These are phyloP conservation scores for Lanmaoa pseudosensibilis DNA, from an alignment of 768 basidiomycete species.

Conservation along the genomic window DNA sequence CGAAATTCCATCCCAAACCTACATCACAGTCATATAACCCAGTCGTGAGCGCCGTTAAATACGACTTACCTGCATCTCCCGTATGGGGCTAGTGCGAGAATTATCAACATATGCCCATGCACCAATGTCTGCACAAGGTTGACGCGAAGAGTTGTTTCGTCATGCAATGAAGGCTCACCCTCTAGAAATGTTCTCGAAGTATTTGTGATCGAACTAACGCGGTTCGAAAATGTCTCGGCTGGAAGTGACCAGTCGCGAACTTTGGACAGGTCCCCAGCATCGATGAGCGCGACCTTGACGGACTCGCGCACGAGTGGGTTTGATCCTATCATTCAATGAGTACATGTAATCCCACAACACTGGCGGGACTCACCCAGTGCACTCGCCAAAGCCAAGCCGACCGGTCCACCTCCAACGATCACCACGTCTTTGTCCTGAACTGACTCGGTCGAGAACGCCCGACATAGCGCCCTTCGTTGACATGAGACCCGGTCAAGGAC, in stretches of 20 bases:
- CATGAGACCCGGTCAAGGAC: slow-evolving; percentile 1
- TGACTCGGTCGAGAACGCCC: slow-evolving; percentile 20
- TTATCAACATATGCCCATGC: slow-evolving; percentile 80
- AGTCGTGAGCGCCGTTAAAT: not conserved
- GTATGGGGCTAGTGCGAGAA: slow-evolving; percentile 65
- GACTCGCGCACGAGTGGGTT: slow-evolving; percentile 50
- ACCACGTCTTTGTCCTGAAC: slow-evolving; percentile 76
- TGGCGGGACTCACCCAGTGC: slow-evolving; percentile 63
- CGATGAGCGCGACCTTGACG: slow-evolving; percentile 70
- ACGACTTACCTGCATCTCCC: slow-evolving; percentile 77
- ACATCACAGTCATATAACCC: slow-evolving; percentile 5
- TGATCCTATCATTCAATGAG: slow-evolving; percentile 44
- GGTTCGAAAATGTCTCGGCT: slow-evolving; percentile 65
- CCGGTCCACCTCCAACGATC: slow-evolving; percentile 93
- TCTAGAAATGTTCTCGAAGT: slow-evolving; percentile 65
- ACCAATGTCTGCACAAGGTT: slow-evolving; percentile 59
- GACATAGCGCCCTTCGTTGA: slow-evolving; percentile 3
- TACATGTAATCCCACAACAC: not conserved
- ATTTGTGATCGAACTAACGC: slow-evolving; percentile 85
- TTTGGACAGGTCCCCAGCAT: slow-evolving; percentile 74
- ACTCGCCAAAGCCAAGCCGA: slow-evolving; percentile 84
- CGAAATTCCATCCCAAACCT: slow-evolving; percentile 94
- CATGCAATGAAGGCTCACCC: slow-evolving; percentile 40
- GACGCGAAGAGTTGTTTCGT: not conserved
- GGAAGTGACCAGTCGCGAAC: slow-evolving; percentile 65